Conservation (phyloP, 164 flowering plant genomes). For the Amborella trichopoda region DNA sequence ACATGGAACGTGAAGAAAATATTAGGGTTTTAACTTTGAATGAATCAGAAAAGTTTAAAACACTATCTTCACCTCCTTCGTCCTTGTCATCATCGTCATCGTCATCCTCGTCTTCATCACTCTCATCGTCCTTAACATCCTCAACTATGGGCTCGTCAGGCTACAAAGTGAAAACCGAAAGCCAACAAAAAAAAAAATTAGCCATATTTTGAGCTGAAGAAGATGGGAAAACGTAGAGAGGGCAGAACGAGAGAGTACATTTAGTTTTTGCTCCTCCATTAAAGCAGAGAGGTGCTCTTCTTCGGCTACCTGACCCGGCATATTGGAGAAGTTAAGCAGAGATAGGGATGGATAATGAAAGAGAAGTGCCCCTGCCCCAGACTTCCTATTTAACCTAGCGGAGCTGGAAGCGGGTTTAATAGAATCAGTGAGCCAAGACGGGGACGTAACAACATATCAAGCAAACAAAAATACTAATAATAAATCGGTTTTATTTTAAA, state of each 20-base stretch:
- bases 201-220: background rate
- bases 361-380: too few relatives aligned
- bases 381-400: too few relatives aligned
- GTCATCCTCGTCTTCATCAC: background rate
- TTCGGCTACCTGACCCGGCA: background rate
- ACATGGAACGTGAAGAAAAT: too few relatives aligned
- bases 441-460: too few relatives aligned
- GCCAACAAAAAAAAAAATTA: background rate
- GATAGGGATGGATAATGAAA: too few relatives aligned
- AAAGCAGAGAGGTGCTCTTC: background rate
- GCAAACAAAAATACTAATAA: too few relatives aligned
- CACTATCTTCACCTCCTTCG: background rate
- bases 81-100: background rate
- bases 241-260: background rate
- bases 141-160: background rate
- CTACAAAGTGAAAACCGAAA: background rate
- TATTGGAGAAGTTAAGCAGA: too few relatives aligned
- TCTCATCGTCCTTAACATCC: background rate
- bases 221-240: background rate
- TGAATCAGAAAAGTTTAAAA: too few relatives aligned
- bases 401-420: too few relatives aligned
- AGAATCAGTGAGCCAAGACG: too few relatives aligned
- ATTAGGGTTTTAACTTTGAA: too few relatives aligned
- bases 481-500: too few relatives aligned
- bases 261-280: background rate